A percentile compares a stretch with the other conserved stretches of the same genome.
phyloP scores from a whole-genome alignment of 768 basidiomycete species.

The Gyrodon lividus region DNA sequence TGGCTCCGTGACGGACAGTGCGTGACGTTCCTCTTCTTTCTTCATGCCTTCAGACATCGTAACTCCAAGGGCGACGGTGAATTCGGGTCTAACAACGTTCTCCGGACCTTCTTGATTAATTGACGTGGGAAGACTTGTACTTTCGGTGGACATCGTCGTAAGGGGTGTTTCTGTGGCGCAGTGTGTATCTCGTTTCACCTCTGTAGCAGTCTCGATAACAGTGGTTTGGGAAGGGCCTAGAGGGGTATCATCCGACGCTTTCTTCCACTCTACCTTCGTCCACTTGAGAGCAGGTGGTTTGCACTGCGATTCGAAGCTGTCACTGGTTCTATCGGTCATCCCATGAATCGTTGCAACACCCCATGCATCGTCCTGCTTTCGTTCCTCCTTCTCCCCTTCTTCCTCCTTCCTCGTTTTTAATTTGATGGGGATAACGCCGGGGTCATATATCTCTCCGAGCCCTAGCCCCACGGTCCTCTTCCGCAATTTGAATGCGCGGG shows the following conservation, averaged over 20 bases:
- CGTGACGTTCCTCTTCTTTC: conserved; percentile 4
- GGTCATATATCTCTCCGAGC: conserved; percentile 81
- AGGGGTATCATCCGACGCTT: conserved; percentile 10
- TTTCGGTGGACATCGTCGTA: neutral
- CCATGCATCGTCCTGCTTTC: neutral
- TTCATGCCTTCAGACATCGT: conserved; percentile 6
- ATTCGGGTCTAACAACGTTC: conserved; percentile 2
- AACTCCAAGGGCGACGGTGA: neutral
- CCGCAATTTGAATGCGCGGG: conserved; percentile 63
- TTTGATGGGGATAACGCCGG: conserved; percentile 65
- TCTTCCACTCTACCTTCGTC: conserved; percentile 38
- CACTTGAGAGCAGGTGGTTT: conserved; percentile 30
- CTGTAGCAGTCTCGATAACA: neutral
- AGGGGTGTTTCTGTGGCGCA: conserved; percentile 1
- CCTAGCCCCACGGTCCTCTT: conserved; percentile 60
- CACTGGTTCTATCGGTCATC: conserved; percentile 3
- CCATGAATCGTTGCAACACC: conserved; percentile 8
- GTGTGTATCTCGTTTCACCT: neutral
- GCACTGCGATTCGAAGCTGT: neutral
- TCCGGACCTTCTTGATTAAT: neutral
- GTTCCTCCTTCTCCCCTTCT: conserved; percentile 23
- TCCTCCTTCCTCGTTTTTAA: conserved; percentile 56
- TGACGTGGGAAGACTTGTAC: neutral
- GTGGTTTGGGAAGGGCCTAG: too few species aligned
- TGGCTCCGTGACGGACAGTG: neutral